These are phyloP conservation scores for Aspergillus bridgeri DNA, from an alignment of 495 filamentous ascomycete species.

Conservation along the genomic window DNA sequence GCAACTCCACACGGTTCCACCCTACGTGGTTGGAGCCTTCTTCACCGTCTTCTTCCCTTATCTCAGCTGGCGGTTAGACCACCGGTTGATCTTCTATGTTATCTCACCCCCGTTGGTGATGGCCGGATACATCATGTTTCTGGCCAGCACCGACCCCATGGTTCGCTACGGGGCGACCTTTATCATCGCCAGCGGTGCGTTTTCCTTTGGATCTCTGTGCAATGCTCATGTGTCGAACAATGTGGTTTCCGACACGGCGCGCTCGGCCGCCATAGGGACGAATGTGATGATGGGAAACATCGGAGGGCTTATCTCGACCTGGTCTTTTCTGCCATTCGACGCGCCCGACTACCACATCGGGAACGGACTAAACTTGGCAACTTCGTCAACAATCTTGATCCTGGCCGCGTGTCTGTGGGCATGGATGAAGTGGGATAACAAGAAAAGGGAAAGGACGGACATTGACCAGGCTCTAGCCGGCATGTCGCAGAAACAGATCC, in stretches of 20 bases:
- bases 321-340: constrained; percentile 64
- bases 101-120: constrained; percentile 53
- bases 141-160: constrained; percentile 48
- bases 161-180: constrained; percentile 72
- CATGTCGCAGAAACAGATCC: constrained; percentile 51
- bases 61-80: constrained; percentile 57
- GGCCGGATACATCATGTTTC: constrained; percentile 69
- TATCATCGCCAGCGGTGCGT: constrained; percentile 58
- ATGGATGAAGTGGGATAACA: constrained; percentile 67
- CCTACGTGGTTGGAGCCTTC: constrained; percentile 65
- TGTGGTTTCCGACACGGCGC: constrained; percentile 66
- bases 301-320: constrained; percentile 67
- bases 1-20: constrained; percentile 68
- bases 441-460: constrained; percentile 50
- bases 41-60: constrained; percentile 61
- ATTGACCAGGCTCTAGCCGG: constrained; percentile 54
- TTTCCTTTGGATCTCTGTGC: constrained; percentile 56
- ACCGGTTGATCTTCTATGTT: constrained; percentile 46
- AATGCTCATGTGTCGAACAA: constrained; percentile 67
- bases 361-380: constrained; percentile 70
- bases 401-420: constrained; percentile 41
- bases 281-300: constrained; percentile 72
- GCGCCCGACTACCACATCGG: constrained; percentile 68
- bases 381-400: constrained; percentile 50
- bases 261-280: constrained; percentile 61